These are phyloP conservation scores for Xylaria curta DNA, from an alignment of 495 filamentous ascomycete genomes.

Conservation along the genomic window DNA sequence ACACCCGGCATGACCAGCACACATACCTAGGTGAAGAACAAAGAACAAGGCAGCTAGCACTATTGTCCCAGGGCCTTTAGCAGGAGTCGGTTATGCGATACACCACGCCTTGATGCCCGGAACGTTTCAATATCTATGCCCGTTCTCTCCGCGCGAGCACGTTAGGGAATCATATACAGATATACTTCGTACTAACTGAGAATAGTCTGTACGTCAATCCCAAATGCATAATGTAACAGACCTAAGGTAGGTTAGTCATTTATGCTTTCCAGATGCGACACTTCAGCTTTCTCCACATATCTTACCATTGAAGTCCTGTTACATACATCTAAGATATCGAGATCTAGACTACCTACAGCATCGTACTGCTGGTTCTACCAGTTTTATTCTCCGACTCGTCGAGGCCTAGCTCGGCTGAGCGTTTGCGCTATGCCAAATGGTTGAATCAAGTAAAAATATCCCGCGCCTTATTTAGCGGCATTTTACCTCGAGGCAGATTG, in stretches of 20 bases:
- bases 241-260: neutral
- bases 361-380: neutral
- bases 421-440: neutral
- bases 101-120: neutral
- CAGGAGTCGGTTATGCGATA: neutral
- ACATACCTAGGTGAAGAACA: slow-evolving; percentile 10
- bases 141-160: neutral
- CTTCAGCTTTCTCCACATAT: slow-evolving; percentile 7
- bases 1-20: neutral
- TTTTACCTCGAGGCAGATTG: slow-evolving; percentile 10
- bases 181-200: neutral
- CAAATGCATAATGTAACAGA: slow-evolving; percentile 3
- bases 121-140: neutral
- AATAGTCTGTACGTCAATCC: neutral
- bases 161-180: neutral
- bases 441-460: slow-evolving; percentile 11
- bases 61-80: neutral
- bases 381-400: slow-evolving; percentile 26
- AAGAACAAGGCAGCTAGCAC: neutral
- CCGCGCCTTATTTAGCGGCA: slow-evolving; percentile 17
- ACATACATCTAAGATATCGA: slow-evolving; percentile 7
- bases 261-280: neutral
- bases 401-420: neutral
- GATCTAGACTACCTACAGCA: slow-evolving; percentile 9
- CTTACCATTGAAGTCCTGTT: neutral